Base-by-base conservation (phyloP, 2,329 filamentous ascomycete genomes). In the Stagonosporopsis cucurbitacearum region DNA sequence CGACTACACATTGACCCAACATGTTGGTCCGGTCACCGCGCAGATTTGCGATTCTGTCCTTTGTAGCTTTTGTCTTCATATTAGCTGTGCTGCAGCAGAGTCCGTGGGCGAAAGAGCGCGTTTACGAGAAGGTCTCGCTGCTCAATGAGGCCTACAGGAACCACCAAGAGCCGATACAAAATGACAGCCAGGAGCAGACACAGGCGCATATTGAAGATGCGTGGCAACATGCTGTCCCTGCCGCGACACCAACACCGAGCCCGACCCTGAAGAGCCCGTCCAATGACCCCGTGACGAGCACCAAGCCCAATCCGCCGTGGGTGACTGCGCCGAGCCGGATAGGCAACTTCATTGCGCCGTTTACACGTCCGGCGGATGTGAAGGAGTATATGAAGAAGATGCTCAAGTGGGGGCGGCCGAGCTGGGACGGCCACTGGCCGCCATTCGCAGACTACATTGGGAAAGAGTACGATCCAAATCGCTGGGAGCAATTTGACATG, bases 401-500 rank as follows among this genome's bases (percentile, higher is more conserved):
- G 66, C 68, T 79, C 19, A 66, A 76, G 6, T 80, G 78, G 78
- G 66, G 66, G 37, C 71, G 77, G 23, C 74, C 73, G 23, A 69
- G 51, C 42, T 73, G 70, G 63, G 57, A 68, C 39, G 72, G 67
- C 11, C 79, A 81, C 59, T 80, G 76, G 75, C 79, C 79, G 30
- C 74, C 77, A 2, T 81, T 79, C 60, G 64, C 63, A n/a, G 74
- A 76, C 30, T 81, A 79, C 47, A 59, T 70, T 8, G 59, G 75
- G 48, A 73, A 69, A 48, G 77, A 76, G 25, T 81, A 80, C 56
- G 78, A 80, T 62, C 79, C 79, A 2, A 81, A 80, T 59, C 69
- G 78, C 23, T 81, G 79, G 79, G 79, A 81, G 64, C 70, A 74
- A 17, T 80, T 81, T 60, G 64, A 72, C 4, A 71, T 72, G 74